These are phyloP conservation scores for Cymbopogon flexuosus DNA, from an alignment of 202 grass and related monocot genomes.

Conservation along the genomic window DNA sequence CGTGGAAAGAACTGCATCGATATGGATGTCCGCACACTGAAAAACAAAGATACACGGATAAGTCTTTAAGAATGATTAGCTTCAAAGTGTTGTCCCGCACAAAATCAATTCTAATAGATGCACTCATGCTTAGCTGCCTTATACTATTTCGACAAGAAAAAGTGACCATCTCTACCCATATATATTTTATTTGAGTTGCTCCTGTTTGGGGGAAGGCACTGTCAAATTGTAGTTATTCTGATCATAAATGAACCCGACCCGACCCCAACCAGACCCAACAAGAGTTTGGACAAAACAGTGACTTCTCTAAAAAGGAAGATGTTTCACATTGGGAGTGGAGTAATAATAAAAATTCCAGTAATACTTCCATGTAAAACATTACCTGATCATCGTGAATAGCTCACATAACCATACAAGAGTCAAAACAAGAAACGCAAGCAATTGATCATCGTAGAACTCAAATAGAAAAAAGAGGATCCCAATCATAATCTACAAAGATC, in stretches of 20 bases:
- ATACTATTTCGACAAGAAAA: neutral
- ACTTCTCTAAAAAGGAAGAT: neutral
- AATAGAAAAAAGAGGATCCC: slow-evolving; percentile 98
- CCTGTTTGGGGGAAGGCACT: neutral
- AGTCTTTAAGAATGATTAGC: slow-evolving; percentile 31
- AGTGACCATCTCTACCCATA: neutral
- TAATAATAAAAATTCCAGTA: slow-evolving; percentile 11
- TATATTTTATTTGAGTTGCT: slow-evolving; percentile 10
- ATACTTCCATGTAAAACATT: slow-evolving; percentile 19
- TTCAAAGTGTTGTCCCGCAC: slow-evolving; percentile 4
- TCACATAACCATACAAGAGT: slow-evolving; percentile 99
- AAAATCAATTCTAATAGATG: neutral
- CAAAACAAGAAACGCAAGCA: slow-evolving; percentile 92
- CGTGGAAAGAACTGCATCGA: slow-evolving; percentile 99
- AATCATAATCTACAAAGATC: slow-evolving; percentile 90
- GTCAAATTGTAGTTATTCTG: neutral
- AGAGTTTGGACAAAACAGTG: neutral
- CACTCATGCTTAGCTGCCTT: neutral
- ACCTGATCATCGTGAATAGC: slow-evolving; percentile 99
- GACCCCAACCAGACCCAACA: neutral
- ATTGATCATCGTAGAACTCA: slow-evolving; percentile 97
- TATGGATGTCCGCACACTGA: slow-evolving; percentile 91
- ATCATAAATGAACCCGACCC: neutral
- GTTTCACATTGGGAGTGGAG: neutral
- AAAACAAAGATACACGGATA: slow-evolving; percentile 28